Evolutionary conservation across 2,329 filamentous ascomycete genomes (phyloP).

Genomic region (Fonsecaea pugnacius): DNA sequence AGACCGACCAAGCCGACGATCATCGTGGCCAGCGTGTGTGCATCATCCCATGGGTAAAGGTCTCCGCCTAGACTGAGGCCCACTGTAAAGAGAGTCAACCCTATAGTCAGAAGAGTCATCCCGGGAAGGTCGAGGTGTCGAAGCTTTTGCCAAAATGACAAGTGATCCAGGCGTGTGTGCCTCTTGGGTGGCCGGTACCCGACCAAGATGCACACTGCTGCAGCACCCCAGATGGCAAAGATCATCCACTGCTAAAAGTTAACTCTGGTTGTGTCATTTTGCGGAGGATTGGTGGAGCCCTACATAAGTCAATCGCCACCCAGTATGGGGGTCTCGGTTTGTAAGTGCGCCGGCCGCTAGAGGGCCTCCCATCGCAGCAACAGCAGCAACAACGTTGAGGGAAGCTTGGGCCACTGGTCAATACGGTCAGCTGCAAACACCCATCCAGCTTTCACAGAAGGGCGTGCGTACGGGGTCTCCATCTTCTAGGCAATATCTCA

Average conservation of each 20-base stretch:
- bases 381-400: constrained; percentile 14
- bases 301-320: constrained; percentile 27
- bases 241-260: constrained; percentile 20
- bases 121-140: constrained; percentile 16
- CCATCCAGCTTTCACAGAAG: no score
- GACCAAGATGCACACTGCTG: constrained; percentile 12
- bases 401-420: constrained; percentile 15
- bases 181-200: constrained; percentile 26
- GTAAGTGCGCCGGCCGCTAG: constrained; percentile 19
- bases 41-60: constrained; percentile 12
- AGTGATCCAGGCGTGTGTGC: constrained; percentile 20
- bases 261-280: neutral
- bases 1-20: constrained; percentile 11
- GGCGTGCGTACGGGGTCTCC: constrained; percentile 30
- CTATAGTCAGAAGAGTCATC: constrained; percentile 11
- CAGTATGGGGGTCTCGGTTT: constrained; percentile 4
- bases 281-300: neutral
- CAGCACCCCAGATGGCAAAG: constrained; percentile 14
- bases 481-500: constrained; percentile 29
- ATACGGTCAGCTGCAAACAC: no score
- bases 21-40: constrained; percentile 5
- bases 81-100: constrained; percentile 11
- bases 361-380: constrained; percentile 14
- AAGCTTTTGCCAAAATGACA: constrained; percentile 23
- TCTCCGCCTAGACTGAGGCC: constrained; percentile 19